Conservation (phyloP, 768 basidiomycete genomes). For the Leucocoprinus leucothites region DNA sequence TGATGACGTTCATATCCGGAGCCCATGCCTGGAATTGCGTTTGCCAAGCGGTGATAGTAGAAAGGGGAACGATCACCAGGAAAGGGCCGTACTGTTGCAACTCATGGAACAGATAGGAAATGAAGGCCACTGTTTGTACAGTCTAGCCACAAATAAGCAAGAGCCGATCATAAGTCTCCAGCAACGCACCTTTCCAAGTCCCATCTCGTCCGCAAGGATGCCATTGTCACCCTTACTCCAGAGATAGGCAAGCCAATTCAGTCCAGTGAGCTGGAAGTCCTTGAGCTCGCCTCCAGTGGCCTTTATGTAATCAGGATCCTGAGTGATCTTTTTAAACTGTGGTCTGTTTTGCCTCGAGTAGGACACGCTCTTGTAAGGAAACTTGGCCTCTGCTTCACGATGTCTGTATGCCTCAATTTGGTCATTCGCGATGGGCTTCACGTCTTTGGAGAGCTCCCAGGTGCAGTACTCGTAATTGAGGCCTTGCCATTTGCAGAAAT, state of each 20-base stretch:
- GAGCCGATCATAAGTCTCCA: not conserved
- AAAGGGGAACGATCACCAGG: constrained; percentile 95
- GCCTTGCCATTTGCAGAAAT: constrained; percentile 96
- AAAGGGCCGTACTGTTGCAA: constrained; percentile 94
- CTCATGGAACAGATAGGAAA: constrained; percentile 93
- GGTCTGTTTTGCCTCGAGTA: constrained; percentile 74
- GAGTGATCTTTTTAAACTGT: constrained; percentile 74
- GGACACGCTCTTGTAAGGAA: constrained; percentile 78
- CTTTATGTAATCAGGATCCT: constrained; percentile 84
- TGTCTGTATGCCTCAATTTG: constrained; percentile 78
- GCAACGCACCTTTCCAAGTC: constrained; percentile 80
- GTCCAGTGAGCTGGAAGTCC: constrained; percentile 96
- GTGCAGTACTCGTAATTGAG: constrained; percentile 94
- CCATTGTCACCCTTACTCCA: constrained; percentile 97
- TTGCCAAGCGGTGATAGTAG: constrained; percentile 98
- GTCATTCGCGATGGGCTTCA: constrained; percentile 71
- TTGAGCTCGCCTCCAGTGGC: constrained; percentile 83
- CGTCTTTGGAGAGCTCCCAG: constrained; percentile 86
- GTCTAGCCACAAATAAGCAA: constrained; percentile 46
- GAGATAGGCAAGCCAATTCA: constrained; percentile 98
- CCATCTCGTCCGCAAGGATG: constrained; percentile 99
- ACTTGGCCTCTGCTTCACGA: constrained; percentile 73
- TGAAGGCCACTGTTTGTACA: constrained; percentile 93
- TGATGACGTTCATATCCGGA: constrained; percentile 94
- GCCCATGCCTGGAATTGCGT: constrained; percentile 93